Evolutionary conservation across 1,139 yeast species (phyloP), one percentile per base, ranked within the genome.

Genomic region (Pichia sp.): DNA sequence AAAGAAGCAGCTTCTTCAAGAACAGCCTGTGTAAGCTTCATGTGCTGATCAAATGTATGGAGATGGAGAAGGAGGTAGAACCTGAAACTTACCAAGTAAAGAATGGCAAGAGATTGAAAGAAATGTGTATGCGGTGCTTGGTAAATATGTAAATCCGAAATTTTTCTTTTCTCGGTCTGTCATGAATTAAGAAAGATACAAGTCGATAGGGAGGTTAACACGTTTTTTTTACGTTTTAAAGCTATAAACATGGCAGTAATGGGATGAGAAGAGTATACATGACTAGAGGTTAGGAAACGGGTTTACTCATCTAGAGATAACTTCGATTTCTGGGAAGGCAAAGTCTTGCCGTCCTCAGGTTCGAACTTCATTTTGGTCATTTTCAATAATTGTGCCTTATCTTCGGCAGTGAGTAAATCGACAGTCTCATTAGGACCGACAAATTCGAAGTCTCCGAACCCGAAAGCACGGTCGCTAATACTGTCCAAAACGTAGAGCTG

Each of bases 401-500:
- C 88, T 49, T 81, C 81, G 53, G 72, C 70, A 1, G 90, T 81
- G 62, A 90, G 76, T 26, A 87, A 87, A 60, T 80, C 83, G 53
- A 92, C 96, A 13, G 84, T 79, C 67, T 85, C 83, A 67, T 86
- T 81, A 11, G 97, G 96, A n/a, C 92, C 83, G 45, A 89, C 87
- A 72, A 93, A 93, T 57, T 77, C 78, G 69, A 92, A 90, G 63
- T 85, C 82, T 36, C 99, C 99, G 65, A 88, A 82, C 1, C 95
- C 96, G 74, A 93, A 90, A 64, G 92, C 97, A 61, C 96, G 79
- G 69, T 95, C 99, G 44, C 90, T 79, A 77, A 90, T 81, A 67
- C 85, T 84, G 66, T 87, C 87, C 64, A 93, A 76, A 10, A 92
- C 93, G 67, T 90, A 92, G 47, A 93, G 75, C 69, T 95, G 97